Base-by-base conservation (phyloP, 148 eudicot genomes). In the Chenopodium berlandieri region DNA sequence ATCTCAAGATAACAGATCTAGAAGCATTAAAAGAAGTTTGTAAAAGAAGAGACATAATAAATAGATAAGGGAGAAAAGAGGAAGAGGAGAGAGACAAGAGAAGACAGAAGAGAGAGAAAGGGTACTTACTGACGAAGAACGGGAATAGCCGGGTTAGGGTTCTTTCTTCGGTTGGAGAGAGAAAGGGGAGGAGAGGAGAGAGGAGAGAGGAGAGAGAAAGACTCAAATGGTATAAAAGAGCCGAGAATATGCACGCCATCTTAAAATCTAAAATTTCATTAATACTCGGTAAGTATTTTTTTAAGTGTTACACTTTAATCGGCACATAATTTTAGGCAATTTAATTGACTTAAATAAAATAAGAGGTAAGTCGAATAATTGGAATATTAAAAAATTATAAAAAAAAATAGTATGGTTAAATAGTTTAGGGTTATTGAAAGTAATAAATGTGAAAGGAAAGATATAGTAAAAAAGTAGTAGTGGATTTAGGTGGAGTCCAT, bases 111-210 rank as follows among this genome's bases (percentile, higher is more conserved):
- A 72, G 71, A 40, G 40, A 73, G 78, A 30, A 30, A 68, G 78
- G 82, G 80, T 31, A 85, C 88, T 85, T 79, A 85, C 88, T 85
- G 88, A 82, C 71, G 84, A 84, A 81, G 84, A 81, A 85, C 84
- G 81, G 81, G 83, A 79, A 78, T 73, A 63, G 83, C 81, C 81
- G 86, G 84, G 82, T 22, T 62, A 76, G 83, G 88, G 85, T 83
- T 86, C 78, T 80, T 80, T 86, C 81, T 83, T 80, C 81, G 75
- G 78, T 40, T 77, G 69, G 76, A 46, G 83, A 78, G 82, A 85
- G 84, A 85, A 78, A 74, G 78, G 17, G 9, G 75, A 71, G 81
- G 58, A 47, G 71, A 62, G 46, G 66, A 46, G 12, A 58, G 60
- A 73, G 17, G 70, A 75, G 75, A 76, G 79, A 80, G 83, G 69